Conservation (phyloP, 192 early-diverging fungal species). For the Borealophlyctis nickersoniae region DNA sequence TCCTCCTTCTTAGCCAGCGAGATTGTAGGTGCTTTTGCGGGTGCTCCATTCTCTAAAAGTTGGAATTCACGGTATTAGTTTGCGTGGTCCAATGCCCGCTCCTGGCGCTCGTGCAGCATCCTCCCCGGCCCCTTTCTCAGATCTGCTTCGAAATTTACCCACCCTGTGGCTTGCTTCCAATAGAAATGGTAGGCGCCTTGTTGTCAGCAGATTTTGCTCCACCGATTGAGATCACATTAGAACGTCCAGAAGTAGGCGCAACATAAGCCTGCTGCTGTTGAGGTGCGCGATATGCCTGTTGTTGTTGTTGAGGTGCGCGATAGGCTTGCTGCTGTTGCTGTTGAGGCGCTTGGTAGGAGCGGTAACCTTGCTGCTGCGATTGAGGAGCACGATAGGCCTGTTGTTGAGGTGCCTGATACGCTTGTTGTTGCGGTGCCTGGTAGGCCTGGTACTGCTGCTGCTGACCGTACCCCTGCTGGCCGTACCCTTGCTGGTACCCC, state of each 20-base stretch:
- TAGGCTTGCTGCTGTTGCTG: slow-evolving; percentile 22
- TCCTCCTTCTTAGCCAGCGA: too few species aligned
- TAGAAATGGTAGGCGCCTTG: too few species aligned
- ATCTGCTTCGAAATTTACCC: too few species aligned
- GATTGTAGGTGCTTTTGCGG: neutral
- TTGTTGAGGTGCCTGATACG: slow-evolving; percentile 29
- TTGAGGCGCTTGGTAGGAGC: slow-evolving; percentile 14
- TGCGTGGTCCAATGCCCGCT: neutral
- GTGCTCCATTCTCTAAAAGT: neutral
- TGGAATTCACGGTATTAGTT: neutral
- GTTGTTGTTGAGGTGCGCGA: slow-evolving; percentile 16
- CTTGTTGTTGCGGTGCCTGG: slow-evolving; percentile 28
- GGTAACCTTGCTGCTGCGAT: slow-evolving; percentile 2
- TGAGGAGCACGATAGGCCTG: neutral
- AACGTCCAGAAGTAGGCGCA: too few species aligned
- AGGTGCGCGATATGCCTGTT: too few species aligned
- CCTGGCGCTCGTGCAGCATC: neutral
- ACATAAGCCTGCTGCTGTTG: too few species aligned
- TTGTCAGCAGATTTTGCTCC: too few species aligned
- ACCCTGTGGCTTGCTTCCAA: too few species aligned
- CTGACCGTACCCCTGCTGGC: slow-evolving; percentile 10
- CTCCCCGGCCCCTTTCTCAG: slow-evolving; percentile 13
- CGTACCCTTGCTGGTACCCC: too few species aligned
- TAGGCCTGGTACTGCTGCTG: slow-evolving; percentile 29
- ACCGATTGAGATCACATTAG: too few species aligned